Evolutionary conservation across 2,329 filamentous ascomycete species (phyloP).

Genomic region (Neurospora crassa): DNA sequence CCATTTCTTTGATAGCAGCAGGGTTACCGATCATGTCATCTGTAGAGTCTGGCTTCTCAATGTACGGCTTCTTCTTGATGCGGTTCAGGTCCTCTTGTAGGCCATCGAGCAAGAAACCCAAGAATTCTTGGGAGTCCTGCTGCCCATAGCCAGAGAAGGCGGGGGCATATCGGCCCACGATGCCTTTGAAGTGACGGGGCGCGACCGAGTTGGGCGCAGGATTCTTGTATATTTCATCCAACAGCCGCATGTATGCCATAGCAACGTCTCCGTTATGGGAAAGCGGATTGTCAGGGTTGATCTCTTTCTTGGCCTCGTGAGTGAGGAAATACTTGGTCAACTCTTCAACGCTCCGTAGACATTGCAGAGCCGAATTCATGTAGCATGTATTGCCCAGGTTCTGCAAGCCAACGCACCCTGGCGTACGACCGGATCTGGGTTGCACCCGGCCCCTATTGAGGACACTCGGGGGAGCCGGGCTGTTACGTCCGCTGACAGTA

Average conservation of each 20-base stretch:
- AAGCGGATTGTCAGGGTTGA: constrained; percentile 78
- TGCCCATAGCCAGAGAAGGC: constrained; percentile 92
- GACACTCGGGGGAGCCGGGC: constrained; percentile 48
- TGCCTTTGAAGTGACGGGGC: constrained; percentile 73
- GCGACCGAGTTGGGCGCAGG: constrained; percentile 57
- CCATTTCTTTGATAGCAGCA: constrained; percentile 72
- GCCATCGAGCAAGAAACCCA: constrained; percentile 89
- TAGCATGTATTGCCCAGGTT: constrained; percentile 98
- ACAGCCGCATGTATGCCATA: constrained; percentile 66
- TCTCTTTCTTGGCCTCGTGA: constrained; percentile 63
- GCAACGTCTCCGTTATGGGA: constrained; percentile 81
- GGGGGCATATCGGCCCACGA: constrained; percentile 70
- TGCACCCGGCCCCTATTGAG: constrained; percentile 64
- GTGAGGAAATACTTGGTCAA: constrained; percentile 83
- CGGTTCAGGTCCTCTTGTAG: constrained; percentile 93
- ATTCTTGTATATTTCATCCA: constrained; percentile 71
- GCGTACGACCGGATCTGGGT: constrained; percentile 57
- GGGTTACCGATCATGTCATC: constrained; percentile 88
- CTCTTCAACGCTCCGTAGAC: constrained; percentile 86
- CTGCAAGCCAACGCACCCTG: constrained; percentile 72
- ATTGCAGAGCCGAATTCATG: constrained; percentile 97
- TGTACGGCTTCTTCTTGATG: constrained; percentile 91
- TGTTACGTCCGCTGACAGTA: constrained; percentile 57
- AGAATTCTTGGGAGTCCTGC: constrained; percentile 94
- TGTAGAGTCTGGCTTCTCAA: constrained; percentile 94